phyloP scores from a whole-genome alignment of 2,329 filamentous ascomycete genomes.

The Blastomyces gilchristii region DNA sequence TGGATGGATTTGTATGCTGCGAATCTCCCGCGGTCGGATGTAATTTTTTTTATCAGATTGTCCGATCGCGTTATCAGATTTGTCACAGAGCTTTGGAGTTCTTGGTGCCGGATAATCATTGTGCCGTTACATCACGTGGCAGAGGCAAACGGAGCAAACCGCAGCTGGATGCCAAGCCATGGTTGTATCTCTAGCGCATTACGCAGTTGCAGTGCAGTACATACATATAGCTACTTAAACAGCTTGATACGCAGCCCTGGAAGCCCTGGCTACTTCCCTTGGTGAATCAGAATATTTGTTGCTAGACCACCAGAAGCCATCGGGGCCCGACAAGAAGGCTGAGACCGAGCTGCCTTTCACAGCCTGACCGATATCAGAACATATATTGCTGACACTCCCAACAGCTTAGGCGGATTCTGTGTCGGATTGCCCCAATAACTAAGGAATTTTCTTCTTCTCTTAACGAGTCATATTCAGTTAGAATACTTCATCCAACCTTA shows the following conservation, averaged over 20 bases:
- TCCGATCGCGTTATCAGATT: conserved; percentile 7
- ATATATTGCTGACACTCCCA: not conserved
- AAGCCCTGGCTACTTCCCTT: not conserved
- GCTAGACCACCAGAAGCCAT: not conserved
- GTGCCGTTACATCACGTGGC: no score
- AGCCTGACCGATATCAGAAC: not conserved
- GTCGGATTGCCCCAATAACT: not conserved
- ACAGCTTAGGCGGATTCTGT: not conserved
- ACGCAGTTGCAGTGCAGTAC: no score
- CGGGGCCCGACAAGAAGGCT: not conserved
- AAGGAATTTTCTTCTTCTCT: not conserved
- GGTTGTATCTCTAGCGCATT: not conserved
- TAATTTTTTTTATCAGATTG: conserved; percentile 2
- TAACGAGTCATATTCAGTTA: not conserved
- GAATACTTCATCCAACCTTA: not conserved
- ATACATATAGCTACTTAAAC: not conserved
- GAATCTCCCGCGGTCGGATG: not conserved
- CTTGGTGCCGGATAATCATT: not conserved
- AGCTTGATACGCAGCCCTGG: not conserved
- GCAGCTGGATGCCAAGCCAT: no score
- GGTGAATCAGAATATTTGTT: not conserved
- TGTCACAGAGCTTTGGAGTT: not conserved
- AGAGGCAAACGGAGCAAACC: no score
- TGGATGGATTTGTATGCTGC: not conserved
- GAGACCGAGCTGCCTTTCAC: not conserved